Evolutionary conservation across 129 eudicot species (phyloP), one percentile per base, ranked within the genome.

Genomic region (Solidago caesia): DNA sequence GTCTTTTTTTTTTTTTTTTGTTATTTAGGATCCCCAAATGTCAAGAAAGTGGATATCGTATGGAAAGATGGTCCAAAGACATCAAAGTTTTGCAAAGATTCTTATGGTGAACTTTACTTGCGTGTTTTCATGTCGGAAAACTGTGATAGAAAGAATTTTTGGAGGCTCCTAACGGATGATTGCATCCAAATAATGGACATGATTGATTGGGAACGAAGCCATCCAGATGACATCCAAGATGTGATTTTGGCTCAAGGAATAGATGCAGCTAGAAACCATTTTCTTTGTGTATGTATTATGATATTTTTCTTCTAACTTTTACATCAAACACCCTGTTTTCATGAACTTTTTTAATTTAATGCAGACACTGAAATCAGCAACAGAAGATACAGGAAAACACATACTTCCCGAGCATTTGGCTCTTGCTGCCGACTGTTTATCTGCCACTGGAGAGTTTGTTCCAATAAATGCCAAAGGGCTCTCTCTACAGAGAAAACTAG

Each of bases 191-290:
- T 94, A 77, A 84, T 86, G 88, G 84, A 84, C 16, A 67, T 94
- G 82, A 94, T 94, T 25, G 98, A 94, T 61, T 94, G 98, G 98
- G 82, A 87, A 42, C 84, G 88, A 69, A 94, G 98, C 73, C 88
- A 88, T 85, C 91, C 98, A 1, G 98, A 94, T 76, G 91, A 82
- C 57, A 77, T 94, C 55, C 84, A 79, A 47, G 97, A 87, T 52
- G 76, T 79, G 47, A 80, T 84, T 76, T 75, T 74, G 44, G 85
- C 89, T 33, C 83, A 77, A 66, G 98, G 98, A 62, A 85, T 90
- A 1, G 97, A 88, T 87, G 87, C 82, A 33, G 97, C 98, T 25
- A 73, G 88, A 85, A 77, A 80, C 53, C 77, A 66, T 51, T 94
- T 90, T 76, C 85, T 90, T 14, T 74, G 59, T 46, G 98, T 94